Conservation (phyloP, 371 early-diverging fungal species). For the Lichtheimia ornata region DNA sequence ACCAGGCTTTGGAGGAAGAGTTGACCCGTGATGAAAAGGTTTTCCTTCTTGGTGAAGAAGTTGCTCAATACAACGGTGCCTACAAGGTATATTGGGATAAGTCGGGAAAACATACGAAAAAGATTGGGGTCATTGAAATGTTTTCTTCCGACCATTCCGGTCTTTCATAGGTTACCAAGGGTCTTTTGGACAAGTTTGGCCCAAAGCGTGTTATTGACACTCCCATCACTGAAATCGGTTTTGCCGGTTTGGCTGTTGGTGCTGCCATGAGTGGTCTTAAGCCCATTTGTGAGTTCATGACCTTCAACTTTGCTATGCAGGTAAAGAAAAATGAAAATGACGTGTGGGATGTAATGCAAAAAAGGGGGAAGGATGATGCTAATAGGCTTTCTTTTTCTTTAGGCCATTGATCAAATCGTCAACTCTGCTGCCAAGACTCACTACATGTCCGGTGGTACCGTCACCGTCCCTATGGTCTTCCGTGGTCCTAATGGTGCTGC, state of each 20-base stretch:
- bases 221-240: conserved; percentile 99
- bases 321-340: conserved; percentile 41
- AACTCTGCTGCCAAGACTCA: conserved; percentile 99
- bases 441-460: conserved; percentile 98
- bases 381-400: not conserved
- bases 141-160: conserved; percentile 6
- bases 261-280: conserved; percentile 94
- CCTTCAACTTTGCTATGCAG: conserved; percentile 99
- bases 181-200: conserved; percentile 97
- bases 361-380: not conserved
- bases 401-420: conserved; percentile 99
- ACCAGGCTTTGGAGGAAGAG: conserved; percentile 98
- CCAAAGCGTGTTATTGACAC: conserved; percentile 98
- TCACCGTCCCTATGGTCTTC: conserved; percentile 96
- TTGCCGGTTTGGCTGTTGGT: conserved; percentile 98
- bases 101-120: conserved; percentile 47
- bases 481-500: conserved; percentile 99
- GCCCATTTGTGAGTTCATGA: conserved; percentile 99
- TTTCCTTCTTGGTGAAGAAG: conserved; percentile 98
- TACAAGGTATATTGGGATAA: conserved; percentile 85
- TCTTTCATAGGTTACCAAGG: conserved; percentile 87
- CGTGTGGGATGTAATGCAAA: too few species aligned
- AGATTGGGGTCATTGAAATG: conserved; percentile 37
- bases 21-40: conserved; percentile 92
- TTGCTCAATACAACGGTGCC: conserved; percentile 98